Evolutionary conservation across 108 stramenopile species (phyloP).

Genomic region (Schizochytrium sp.): DNA sequence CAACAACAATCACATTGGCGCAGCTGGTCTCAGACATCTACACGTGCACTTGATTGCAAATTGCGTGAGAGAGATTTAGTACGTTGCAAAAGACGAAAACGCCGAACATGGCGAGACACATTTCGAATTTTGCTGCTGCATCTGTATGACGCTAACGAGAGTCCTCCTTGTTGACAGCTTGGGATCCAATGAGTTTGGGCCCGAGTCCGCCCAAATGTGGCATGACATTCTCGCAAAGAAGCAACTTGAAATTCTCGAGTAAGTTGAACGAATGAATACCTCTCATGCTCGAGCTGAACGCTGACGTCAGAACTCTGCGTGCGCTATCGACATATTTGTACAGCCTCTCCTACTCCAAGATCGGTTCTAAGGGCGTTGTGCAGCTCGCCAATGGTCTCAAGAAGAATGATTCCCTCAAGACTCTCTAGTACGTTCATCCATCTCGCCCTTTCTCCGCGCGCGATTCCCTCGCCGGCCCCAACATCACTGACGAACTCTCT

Average conservation of each 20-base stretch:
- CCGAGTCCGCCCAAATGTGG: neutral
- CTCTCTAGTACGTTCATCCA: neutral
- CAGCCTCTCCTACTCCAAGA: neutral
- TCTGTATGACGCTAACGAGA: too few species aligned
- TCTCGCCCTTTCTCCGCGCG: too few species aligned
- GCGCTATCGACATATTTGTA: neutral
- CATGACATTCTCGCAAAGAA: neutral
- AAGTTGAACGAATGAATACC: neutral
- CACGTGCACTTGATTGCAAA: neutral
- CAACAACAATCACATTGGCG: neutral
- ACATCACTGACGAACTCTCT: neutral
- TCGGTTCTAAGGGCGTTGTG: neutral
- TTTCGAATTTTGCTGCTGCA: too few species aligned
- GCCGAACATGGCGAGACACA: too few species aligned
- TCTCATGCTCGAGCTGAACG: too few species aligned
- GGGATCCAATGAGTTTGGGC: neutral
- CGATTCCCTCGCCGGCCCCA: neutral
- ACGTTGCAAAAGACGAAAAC: neutral
- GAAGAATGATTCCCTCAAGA: neutral
- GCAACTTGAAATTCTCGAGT: neutral
- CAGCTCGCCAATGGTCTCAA: neutral
- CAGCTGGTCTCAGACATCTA: neutral
- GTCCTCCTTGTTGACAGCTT: neutral
- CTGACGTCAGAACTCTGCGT: neutral
- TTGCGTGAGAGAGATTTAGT: neutral